Base-by-base conservation (phyloP, 495 filamentous ascomycete species). In the Xylaria grammica region DNA sequence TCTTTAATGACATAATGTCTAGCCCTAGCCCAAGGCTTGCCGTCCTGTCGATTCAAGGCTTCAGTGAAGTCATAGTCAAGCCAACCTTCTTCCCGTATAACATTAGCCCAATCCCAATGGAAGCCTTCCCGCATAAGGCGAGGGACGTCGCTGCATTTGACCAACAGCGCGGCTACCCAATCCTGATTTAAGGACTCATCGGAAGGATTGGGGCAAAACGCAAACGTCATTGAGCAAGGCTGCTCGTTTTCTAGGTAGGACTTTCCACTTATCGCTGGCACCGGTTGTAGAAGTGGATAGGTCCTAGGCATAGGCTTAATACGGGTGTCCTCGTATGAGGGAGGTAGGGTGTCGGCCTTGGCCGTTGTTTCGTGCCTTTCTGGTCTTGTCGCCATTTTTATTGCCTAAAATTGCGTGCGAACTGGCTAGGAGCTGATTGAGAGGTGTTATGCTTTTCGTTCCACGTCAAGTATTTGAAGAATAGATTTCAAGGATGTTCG, bases 81-180 rank as follows among this genome's bases (percentile, higher is more conserved):
- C 3, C 20, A 56, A 0, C 34, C 34, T 2, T 56, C 34, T n/a
- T 56, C 20, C 22, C 15, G 30, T 40, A 44, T 19, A 9, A 56
- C 34, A 3, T 56, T 56, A 0, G 34, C 53, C 6, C 1, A 1
- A 27, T 56, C 53, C 34, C 34, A 42, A 27, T 27, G 13, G 36
- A 56, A 44, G 20, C 53, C 22, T 56, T 56, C 34, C 19, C 53
- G 34, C 53, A 67, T 67, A 8, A 50, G 51, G 29, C 60, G 61
- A 40, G 60, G 59, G 10, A 62, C 30, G 17, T 48, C n/a, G 50
- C 40, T 26, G 22, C 61, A 49, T 20, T 53, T 53, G 34, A 62
- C 40, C 19, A 29, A 40, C 10, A 52, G 64, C 62, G 32, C 24
- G 54, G 22, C 69, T 17, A 13, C 32, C 53, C 11, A 56, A 3